Conservation (phyloP, 495 filamentous ascomycete species). For the Penicillium atrosanguineum region DNA sequence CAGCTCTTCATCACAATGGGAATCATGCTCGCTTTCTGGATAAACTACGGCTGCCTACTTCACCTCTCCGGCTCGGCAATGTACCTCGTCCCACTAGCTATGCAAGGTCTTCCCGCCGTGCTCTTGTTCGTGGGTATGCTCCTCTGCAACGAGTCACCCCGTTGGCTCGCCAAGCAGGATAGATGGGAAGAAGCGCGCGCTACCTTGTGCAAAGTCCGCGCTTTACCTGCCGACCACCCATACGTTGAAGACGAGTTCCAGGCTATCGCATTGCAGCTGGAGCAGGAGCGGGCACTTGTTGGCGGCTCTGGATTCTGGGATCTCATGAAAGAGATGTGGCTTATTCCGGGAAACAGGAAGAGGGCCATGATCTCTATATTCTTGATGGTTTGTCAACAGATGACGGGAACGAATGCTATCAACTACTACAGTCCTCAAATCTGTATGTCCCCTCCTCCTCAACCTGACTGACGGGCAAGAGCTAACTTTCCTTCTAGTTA, state of each 20-base stretch:
- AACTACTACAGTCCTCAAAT: constrained; percentile 76
- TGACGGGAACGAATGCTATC: constrained; percentile 64
- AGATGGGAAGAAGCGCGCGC: constrained; percentile 64
- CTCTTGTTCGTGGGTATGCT: constrained; percentile 58
- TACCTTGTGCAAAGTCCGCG: constrained; percentile 55
- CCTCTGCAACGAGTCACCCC: constrained; percentile 65
- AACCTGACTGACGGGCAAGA: background rate
- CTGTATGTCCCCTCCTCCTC: constrained; percentile 44
- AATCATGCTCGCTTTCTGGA: constrained; percentile 67
- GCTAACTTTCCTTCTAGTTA: constrained; percentile 8
- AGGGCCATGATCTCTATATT: constrained; percentile 53
- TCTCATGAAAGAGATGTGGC: constrained; percentile 70
- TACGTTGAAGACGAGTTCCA: constrained; percentile 66
- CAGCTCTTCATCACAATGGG: constrained; percentile 64
- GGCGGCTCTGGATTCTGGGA: constrained; percentile 62
- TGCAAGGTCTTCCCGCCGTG: constrained; percentile 64
- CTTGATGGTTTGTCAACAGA: constrained; percentile 72
- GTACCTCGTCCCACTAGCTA: constrained; percentile 66
- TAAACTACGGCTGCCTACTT: constrained; percentile 59
- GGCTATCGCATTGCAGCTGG: constrained; percentile 64
- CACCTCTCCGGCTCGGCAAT: constrained; percentile 50
- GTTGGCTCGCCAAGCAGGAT: constrained; percentile 67
- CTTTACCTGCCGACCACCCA: constrained; percentile 52
- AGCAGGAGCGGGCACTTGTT: constrained; percentile 62
- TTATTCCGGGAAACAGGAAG: constrained; percentile 62